A percentile compares a stretch with the other conserved stretches of the same genome.
Evolutionary conservation across 805 yeast genomes (phyloP).

Genomic region (Kodamaea fukazawae): DNA sequence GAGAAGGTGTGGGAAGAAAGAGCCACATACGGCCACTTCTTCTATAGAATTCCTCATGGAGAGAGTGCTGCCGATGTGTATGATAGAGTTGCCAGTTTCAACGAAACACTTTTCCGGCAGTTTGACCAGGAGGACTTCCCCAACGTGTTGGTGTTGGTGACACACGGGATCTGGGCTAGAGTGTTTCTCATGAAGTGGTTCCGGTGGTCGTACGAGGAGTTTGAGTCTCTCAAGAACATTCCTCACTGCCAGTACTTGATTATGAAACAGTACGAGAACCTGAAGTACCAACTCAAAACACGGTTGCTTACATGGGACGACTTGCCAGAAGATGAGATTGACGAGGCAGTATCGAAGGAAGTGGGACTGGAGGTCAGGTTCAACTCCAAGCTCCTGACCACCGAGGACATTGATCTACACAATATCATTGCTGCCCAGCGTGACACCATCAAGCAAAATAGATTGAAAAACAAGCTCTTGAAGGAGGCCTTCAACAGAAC

Average conservation of each 20-base stretch:
- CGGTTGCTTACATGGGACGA: constrained; percentile 73
- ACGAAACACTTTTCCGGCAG: constrained; percentile 81
- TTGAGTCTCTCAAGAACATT: constrained; percentile 77
- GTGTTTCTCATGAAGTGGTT: constrained; percentile 94
- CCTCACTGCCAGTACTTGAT: constrained; percentile 81
- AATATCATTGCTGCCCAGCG: constrained; percentile 38
- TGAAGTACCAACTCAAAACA: constrained; percentile 58
- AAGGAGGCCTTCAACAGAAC: constrained; percentile 35
- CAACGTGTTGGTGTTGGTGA: constrained; percentile 76
- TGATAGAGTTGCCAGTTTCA: constrained; percentile 87
- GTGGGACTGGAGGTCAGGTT: constrained; percentile 35
- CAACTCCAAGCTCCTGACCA: constrained; percentile 33
- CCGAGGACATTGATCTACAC: constrained; percentile 38
- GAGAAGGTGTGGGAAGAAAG: constrained; percentile 78
- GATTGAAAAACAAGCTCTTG: constrained; percentile 42
- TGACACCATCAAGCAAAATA: constrained; percentile 35
- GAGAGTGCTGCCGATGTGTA: constrained; percentile 96
- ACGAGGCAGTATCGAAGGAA: constrained; percentile 35
- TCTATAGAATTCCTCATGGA: constrained; percentile 88
- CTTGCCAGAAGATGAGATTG: constrained; percentile 41
- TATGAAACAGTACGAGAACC: constrained; percentile 60
- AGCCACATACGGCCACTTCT: constrained; percentile 76
- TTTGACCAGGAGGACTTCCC: constrained; percentile 71
- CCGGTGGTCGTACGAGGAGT: constrained; percentile 87
- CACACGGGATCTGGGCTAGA: constrained; percentile 93